Conservation (phyloP, 2,329 filamentous ascomycete genomes). For the Colletotrichum tropicicola region DNA sequence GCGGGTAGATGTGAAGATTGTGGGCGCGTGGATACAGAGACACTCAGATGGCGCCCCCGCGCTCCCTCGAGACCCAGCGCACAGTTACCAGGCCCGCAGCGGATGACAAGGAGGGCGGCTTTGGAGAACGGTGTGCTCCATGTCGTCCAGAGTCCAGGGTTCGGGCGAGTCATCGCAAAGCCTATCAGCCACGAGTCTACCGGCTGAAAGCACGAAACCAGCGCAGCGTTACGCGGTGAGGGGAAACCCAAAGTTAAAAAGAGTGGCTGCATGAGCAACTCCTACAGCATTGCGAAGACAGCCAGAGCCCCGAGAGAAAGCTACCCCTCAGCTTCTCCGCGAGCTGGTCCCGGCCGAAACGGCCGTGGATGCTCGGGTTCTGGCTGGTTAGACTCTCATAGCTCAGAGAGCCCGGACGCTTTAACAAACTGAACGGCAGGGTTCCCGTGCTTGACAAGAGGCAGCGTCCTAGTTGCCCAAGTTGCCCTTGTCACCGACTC, state of each 20-base stretch:
- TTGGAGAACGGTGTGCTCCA: too few relatives aligned
- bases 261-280: not conserved
- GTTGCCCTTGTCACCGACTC: not conserved
- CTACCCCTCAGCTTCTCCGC: not conserved
- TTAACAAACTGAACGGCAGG: too few relatives aligned
- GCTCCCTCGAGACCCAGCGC: not conserved
- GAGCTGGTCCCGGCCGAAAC: slow-evolving; percentile 5
- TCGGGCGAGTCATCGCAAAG: slow-evolving; percentile 18
- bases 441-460: not conserved
- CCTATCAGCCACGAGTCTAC: not conserved
- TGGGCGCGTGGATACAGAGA: not conserved
- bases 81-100: too few relatives aligned
- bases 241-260: not conserved
- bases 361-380: not conserved
- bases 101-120: too few relatives aligned
- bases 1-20: not conserved
- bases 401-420: too few relatives aligned
- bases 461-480: too few relatives aligned
- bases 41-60: not conserved
- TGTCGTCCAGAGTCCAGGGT: not conserved
- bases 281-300: not conserved
- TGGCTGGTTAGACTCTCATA: not conserved
- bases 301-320: not conserved
- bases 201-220: not conserved
- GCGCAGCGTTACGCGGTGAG: slow-evolving; percentile 1